Evolutionary conservation across 2,329 filamentous ascomycete species (phyloP).

Genomic region (Microsporum ferrugineum): DNA sequence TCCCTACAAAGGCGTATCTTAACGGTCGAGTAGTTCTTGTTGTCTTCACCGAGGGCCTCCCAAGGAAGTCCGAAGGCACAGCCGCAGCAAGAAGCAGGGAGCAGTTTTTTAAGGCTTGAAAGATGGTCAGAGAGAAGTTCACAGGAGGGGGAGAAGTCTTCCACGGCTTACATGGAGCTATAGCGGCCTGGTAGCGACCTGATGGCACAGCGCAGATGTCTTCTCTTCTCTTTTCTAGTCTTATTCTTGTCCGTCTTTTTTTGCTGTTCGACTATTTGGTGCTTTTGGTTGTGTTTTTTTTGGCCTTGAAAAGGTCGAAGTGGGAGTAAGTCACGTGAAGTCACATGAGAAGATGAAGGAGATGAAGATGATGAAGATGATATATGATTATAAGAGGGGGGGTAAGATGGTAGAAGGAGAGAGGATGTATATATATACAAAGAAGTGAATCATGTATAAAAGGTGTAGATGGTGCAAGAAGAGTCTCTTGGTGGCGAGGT

Average conservation of each 20-base stretch:
- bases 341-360: neutral
- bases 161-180: neutral
- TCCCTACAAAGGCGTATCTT: neutral
- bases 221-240: neutral
- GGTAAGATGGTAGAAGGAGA: neutral
- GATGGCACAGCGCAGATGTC: neutral
- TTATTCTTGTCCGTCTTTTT: neutral
- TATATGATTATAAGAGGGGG: neutral
- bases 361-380: neutral
- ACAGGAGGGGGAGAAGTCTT: neutral
- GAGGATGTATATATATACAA: neutral
- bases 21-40: neutral
- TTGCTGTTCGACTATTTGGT: neutral
- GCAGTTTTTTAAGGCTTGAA: neutral
- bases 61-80: neutral
- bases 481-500: neutral
- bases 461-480: neutral
- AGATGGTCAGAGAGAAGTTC: neutral
- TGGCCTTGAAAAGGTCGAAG: conserved; percentile 1
- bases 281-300: neutral
- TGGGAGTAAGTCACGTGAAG: conserved; percentile 6
- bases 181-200: neutral
- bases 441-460: neutral
- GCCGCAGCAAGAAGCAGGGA: neutral
- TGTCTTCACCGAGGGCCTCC: neutral